These are phyloP conservation scores for Ramaria rubella DNA, from an alignment of 768 basidiomycete genomes.

Conservation along the genomic window DNA sequence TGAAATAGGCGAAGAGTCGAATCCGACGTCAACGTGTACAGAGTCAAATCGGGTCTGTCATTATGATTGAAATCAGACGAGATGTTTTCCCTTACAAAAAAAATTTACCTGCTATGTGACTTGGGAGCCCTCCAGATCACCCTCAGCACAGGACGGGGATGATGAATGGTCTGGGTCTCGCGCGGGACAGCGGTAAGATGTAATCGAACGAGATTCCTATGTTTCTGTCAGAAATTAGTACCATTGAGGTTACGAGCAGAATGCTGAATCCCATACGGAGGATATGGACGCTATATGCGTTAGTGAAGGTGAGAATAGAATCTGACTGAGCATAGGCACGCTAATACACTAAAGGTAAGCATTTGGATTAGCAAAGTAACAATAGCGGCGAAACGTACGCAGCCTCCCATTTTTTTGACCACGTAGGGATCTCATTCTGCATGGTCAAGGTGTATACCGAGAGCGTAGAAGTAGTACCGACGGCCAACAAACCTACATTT, in stretches of 20 bases:
- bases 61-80: slow-evolving; percentile 7
- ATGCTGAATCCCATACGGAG: slow-evolving; percentile 35
- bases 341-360: slow-evolving; percentile 27
- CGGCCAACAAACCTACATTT: slow-evolving; percentile 63
- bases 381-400: slow-evolving; percentile 37
- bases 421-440: slow-evolving; percentile 77
- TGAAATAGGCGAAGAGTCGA: slow-evolving; percentile 78
- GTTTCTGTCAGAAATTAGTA: slow-evolving; percentile 31
- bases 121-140: slow-evolving; percentile 69
- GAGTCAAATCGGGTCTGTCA: slow-evolving; percentile 61
- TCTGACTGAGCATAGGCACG: slow-evolving; percentile 41
- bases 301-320: slow-evolving; percentile 68
- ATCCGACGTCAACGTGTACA: slow-evolving; percentile 82
- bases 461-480: slow-evolving; percentile 53
- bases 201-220: slow-evolving; percentile 50
- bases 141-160: slow-evolving; percentile 67
- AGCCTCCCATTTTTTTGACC: slow-evolving; percentile 73
- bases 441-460: slow-evolving; percentile 72
- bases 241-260: neutral
- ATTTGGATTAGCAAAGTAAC: neutral
- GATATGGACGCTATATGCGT: slow-evolving; percentile 65
- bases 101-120: slow-evolving; percentile 52
- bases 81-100: slow-evolving; percentile 12
- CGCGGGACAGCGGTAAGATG: slow-evolving; percentile 70
- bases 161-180: slow-evolving; percentile 59